Evolutionary conservation across 331 rosid genomes (phyloP), one percentile per base, ranked within the genome.

Genomic region (Telfairia occidentalis): DNA sequence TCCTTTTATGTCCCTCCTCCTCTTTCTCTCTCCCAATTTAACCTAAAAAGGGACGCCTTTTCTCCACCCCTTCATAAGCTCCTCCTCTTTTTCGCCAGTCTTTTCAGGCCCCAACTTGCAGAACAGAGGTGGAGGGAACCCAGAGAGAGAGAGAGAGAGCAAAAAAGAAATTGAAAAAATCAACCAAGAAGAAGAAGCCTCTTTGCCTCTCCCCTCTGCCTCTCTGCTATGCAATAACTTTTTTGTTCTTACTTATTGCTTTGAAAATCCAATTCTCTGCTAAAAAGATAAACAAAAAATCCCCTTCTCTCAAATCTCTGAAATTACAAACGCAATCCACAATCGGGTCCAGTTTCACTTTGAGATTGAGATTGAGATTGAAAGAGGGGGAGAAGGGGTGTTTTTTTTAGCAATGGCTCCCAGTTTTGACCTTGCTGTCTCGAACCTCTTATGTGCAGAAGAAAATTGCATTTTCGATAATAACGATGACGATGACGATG

Each of bases 371-470:
- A 23, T 48, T 23, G 59, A 7, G 26, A 45, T 45, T 8, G 26
- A 65, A 30, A 26, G 7, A 34, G 59, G 61, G 43, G 45, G 77
- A n/a, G 18, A 9, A 28, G 7, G 37, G 34, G 49, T 18, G 46
- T 0, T 9, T 11, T 71, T 59, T 52, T 76, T 26, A 10, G 19
- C 46, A 77, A 87, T 87, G 91, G 91, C 89, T 57, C 98, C 98
- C 52, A 89, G 96, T 74, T 92, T 88, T 79, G 97, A 92, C 72
- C 84, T 80, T 74, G 81, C 52, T 1, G 89, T 86, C 72, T 81
- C 96, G 8, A 91, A 91, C 83, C 97, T 94, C 40, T 87, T 94
- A 24, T 94, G 98, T 58, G 78, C 90, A 0, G 98, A 94, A 55
- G 96, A 91, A 74, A 83, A 79, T 75, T 78, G 75, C 70, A 18